Evolutionary conservation across 495 filamentous ascomycete species (phyloP), one percentile per base, ranked within the genome.

Genomic region (Penicillium atrosanguineum): DNA sequence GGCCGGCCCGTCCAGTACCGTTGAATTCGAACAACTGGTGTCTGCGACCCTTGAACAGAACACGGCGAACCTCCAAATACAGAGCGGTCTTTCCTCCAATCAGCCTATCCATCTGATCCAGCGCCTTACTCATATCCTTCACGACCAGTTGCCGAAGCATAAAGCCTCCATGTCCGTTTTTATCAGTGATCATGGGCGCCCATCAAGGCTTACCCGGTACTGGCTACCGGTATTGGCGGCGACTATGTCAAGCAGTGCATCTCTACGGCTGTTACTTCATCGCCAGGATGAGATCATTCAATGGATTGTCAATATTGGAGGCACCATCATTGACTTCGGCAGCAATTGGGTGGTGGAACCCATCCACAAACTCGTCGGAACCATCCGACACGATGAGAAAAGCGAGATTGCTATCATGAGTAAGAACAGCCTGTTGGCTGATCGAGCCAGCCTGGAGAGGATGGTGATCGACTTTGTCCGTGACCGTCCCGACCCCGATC

Each of bases 371-470:
- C 78, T 98, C 14, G 80, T 98, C 56, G 84, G 86, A 12, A 98
- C 94, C 0, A 97, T 98, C 61, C 83, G 91, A 12, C 94, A 97
- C 61, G 90, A 96, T 61, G 81, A 87, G 51, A 87, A 83, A 56
- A 95, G 89, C 57, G 93, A 96, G 64, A 91, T 98, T 50, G 91
- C 91, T 18, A 87, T 98, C 53, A 94, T 97, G 89, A 95, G 90
- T 71, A 89, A 88, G 44, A 86, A 89, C 56, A 95, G 90, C 58
- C 76, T 98, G 20, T 82, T 87, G 65, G 91, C 90, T 16, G 94
- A 98, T 60, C 84, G 89, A 42, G 89, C 89, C 18, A 96, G 91
- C 59, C 74, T 98, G 40, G 94, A 98, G 67, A 84, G 94, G 34
- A 98, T 98, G 94, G 94, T 97, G 2, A 86, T 97, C 15, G 92